Base-by-base conservation (phyloP, 2,329 filamentous ascomycete genomes). In the Hymenoscyphus albidus region DNA sequence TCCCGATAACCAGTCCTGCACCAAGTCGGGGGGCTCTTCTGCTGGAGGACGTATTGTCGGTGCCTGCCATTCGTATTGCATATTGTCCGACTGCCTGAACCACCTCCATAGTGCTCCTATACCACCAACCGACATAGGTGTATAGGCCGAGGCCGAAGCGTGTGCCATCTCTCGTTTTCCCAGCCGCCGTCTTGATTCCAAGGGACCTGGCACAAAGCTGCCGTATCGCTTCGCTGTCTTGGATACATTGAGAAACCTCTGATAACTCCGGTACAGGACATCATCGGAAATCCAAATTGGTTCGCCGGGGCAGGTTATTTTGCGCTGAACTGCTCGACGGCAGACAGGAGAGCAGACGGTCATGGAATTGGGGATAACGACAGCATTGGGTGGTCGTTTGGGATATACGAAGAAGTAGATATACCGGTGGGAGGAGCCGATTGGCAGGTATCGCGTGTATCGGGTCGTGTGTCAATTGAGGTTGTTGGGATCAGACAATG, bases 261-360 rank as follows among this genome's bases (percentile, higher is more conserved):
- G 78, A 69, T 86, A 84, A 2, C 82, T 81, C 61, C 77, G 75
- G 31, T 77, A 75, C 14, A 89, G 79, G 31, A 83, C 69, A 57
- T 83, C 79, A 70, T 90, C 87, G 38, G 82, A 81, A 67, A 89
- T 80, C 85, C 86, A 89, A 69, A 87, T 72, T 55, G 78, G 76
- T 61, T 83, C 81, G 64, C 70, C 69, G 12, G 78, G 70, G 22
- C 77, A 70, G 55, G 74, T 68, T 54, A 80, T 42, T 48, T 78
- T 77, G 68, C 76, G 76, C 65, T 79, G 79, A 71, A 80, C 78
- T 75, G 78, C 80, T 77, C 80, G 78, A 73, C 78, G 80, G 79
- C 81, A 85, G 73, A 78, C 79, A 73, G 79, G 74, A 68, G 79
- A 74, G 71, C 75, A 74, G 69, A 77, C 76, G 73, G 77, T 79